A percentile compares a stretch with the other conserved stretches of the same genome.
phyloP scores from a whole-genome alignment of 2,329 filamentous ascomycete species.

The Esteya vermicola region DNA sequence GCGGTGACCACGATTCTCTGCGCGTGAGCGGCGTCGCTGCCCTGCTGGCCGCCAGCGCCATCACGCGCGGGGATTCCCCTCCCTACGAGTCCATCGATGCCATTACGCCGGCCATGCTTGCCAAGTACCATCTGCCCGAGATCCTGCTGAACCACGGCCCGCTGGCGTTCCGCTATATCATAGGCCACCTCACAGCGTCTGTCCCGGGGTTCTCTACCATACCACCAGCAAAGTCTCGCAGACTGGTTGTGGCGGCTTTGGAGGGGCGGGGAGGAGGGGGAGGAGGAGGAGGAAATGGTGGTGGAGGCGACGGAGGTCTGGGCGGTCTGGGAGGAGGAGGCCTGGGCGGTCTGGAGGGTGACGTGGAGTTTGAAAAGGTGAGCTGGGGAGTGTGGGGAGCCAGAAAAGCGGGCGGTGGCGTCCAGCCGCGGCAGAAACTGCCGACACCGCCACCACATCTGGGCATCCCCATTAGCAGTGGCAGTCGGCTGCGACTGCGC shows the following conservation, averaged over 20 bases:
- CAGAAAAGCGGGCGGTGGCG: constrained; percentile 36
- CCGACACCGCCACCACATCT: constrained; percentile 22
- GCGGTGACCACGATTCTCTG: no score
- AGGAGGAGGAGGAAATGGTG: no score
- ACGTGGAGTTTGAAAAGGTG: constrained; percentile 84
- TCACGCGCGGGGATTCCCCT: constrained; percentile 25
- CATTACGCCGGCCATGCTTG: constrained; percentile 75
- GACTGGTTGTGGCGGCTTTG: constrained; percentile 81
- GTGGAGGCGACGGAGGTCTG: no score
- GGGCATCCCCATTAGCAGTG: constrained; percentile 41
- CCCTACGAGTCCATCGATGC: constrained; percentile 58
- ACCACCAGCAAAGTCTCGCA: constrained; percentile 74
- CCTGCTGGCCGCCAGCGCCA: constrained; percentile 2
- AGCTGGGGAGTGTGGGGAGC: constrained; percentile 97
- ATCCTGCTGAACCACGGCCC: constrained; percentile 85
- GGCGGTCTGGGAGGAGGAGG: constrained; percentile 45
- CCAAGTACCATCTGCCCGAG: constrained; percentile 78
- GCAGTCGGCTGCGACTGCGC: constrained; percentile 29
- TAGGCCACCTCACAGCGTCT: constrained; percentile 83
- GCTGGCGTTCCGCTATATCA: constrained; percentile 86
- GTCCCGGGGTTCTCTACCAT: constrained; percentile 88
- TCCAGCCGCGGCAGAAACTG: constrained; percentile 17
- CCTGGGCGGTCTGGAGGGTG: constrained; percentile 44
- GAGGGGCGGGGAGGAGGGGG: constrained; percentile 56
- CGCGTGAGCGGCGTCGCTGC: constrained; percentile 5